Evolutionary conservation across 23 red algal species (phyloP), one percentile per base, ranked within the genome.

Genomic region (Rhodosorus marinus): DNA sequence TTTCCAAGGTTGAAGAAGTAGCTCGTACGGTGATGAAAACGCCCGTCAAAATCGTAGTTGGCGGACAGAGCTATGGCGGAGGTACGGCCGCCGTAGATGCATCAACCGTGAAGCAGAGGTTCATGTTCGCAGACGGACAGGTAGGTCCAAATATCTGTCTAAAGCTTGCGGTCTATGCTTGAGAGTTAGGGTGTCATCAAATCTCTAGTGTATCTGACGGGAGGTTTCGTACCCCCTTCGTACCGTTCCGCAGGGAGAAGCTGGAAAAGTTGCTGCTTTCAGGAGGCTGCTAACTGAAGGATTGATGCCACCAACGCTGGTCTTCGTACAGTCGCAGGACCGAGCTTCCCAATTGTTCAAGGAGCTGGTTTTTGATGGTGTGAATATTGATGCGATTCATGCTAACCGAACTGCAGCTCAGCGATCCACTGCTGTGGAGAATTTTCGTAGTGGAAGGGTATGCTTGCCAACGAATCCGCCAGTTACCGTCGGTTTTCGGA

Each of bases 301-400:
- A 0, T 8, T 94, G 2, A 46, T 53, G 19, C 33, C 75, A 32
- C 87, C 87, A 9, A 66, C 70, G 19, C 54, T 94, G 26, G 51
- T 94, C 25, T 94, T 94, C 54, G 87, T 94, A 0, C 58, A 81
- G 9, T 75, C 54, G 9, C 66, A 94, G 70, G 68, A 49, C 0
- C 55, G 76, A 22, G 77, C 77, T 19, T 52, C 53, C 1, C 49
- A 60, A 26, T 42, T 82, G 46, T 66, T 64, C 31, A 40, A 42
- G 4, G 77, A 70, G 36, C 31, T 82, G 29, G 19, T 54, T 6
- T 55, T 31, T 22, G 77, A 69, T 29, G 65, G 52, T 8, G 65
- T 60, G 24, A 43, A 36, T 2, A 46, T 69, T 23, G 71, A 70
- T 6, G 66, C 51, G 22, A 70, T 92, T 6, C 82, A 92, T 33